Evolutionary conservation across 352 stramenopile species (phyloP), one percentile per base, ranked within the genome.

Genomic region (Phytophthora litchii): DNA sequence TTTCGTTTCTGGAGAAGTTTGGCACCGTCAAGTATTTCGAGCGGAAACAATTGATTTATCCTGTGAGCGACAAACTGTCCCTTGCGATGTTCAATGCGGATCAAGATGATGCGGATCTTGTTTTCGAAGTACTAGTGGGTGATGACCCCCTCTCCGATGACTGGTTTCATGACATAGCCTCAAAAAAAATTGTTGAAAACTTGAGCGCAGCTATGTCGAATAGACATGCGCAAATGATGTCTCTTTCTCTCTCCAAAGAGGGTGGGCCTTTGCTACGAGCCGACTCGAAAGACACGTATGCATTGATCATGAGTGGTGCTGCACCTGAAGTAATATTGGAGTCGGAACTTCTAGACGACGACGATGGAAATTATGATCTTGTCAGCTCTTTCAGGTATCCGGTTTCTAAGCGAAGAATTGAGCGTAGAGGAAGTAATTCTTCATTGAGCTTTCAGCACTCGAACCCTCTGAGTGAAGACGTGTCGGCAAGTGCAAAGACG

Each of bases 121-220:
- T 83, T n/a, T 66, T 86, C 36, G 55, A 83, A 51, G 58, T 64
- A 27, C 54, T 86, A 16, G 68, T 74, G 13, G 67, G 64, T 17
- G 61, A 76, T 17, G 67, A 80, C 9, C 59, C 62, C 16, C 55
- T 71, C 13, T 58, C 53, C 21, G 73, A 83, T 29, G 73, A 83
- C 8, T 86, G 76, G 76, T 66, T 86, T 51, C 53, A 67, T 20
- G 66, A 67, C 23, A 62, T 72, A 27, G 3, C 31, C 40, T 50
- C 48, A 29, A 32, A 31, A 36, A 37, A 35, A 7, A 40, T 42
- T 23, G 20, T 45, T n/a, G 17, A 14, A 50, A 31, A 27, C 2
- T 49, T 42, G 13, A 3, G 8, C 25, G 4, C 19, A 34, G 9
- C 17, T 34, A 7, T 50, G 12, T 43, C 59, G 5, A 66, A 41